Evolutionary conservation across 2,329 filamentous ascomycete species (phyloP).

Genomic region (Colletotrichum zoysiae): DNA sequence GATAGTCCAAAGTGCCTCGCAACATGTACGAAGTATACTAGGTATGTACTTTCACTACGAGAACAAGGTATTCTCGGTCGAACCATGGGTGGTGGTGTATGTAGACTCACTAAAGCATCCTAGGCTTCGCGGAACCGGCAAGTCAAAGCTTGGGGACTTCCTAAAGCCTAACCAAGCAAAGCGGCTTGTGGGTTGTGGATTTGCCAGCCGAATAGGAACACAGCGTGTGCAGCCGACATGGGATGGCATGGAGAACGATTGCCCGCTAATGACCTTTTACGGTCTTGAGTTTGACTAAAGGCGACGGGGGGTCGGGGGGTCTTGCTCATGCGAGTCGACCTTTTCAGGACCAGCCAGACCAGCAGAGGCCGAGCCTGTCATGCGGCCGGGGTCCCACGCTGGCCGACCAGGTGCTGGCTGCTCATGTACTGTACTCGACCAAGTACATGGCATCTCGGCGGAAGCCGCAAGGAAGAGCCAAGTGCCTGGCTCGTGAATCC

Average conservation of each 20-base stretch:
- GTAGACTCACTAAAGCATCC: constrained; percentile 17
- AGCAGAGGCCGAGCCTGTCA: constrained; percentile 32
- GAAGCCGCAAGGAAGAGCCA: constrained; percentile 37
- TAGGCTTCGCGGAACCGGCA: constrained; percentile 39
- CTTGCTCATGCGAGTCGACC: constrained; percentile 31
- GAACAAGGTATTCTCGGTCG: constrained; percentile 27
- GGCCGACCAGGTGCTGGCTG: constrained; percentile 26
- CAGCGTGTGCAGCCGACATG: constrained; percentile 35
- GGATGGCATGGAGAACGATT: constrained; percentile 41
- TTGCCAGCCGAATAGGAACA: constrained; percentile 29
- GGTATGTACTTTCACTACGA: not conserved
- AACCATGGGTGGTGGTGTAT: constrained; percentile 31
- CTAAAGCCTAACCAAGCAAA: constrained; percentile 40
- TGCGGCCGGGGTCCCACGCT: constrained; percentile 27
- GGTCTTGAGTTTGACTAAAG: constrained; percentile 32
- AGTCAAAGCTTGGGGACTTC: constrained; percentile 31
- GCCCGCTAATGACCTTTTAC: constrained; percentile 37
- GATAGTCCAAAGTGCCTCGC: constrained; percentile 21
- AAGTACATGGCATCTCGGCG: constrained; percentile 20
- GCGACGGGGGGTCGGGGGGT: constrained; percentile 22
- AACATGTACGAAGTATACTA: constrained; percentile 13
- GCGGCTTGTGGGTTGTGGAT: constrained; percentile 24
- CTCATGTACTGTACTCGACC: not conserved
- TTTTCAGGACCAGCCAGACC: constrained; percentile 33
- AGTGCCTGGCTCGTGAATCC: constrained; percentile 40